Conservation (phyloP, 2,329 filamentous ascomycete genomes). For the Ceratocystis variospora region DNA sequence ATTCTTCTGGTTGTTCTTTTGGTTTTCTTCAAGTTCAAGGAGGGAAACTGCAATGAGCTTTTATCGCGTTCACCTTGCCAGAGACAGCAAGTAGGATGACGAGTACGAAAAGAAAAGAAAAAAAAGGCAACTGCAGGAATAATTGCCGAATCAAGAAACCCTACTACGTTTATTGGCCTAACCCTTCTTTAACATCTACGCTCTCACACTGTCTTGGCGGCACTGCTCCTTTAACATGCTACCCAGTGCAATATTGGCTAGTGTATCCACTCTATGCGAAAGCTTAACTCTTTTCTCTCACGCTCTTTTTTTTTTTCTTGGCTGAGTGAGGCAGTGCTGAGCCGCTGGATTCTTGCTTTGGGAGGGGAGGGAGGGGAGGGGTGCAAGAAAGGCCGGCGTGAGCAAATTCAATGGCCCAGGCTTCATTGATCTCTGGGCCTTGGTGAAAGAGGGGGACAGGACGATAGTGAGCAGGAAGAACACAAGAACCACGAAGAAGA, state of each 20-base stretch:
- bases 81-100: neutral
- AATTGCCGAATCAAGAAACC: neutral
- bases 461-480: too few relatives aligned
- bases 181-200: neutral
- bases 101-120: too few relatives aligned
- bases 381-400: neutral
- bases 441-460: neutral
- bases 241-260: too few relatives aligned
- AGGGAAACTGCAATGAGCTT: neutral
- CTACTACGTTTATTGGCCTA: neutral
- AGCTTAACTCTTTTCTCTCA: neutral
- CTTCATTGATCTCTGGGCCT: neutral
- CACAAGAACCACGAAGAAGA: too few relatives aligned
- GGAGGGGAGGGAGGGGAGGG: neutral
- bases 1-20: neutral
- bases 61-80: too few relatives aligned
- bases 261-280: neutral
- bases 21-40: neutral
- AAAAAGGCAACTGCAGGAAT: neutral
- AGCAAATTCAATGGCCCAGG: neutral
- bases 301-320: neutral
- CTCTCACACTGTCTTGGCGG: neutral
- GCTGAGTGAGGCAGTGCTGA: conserved; percentile 4
- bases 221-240: too few relatives aligned
- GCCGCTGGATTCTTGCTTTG: neutral